Evolutionary conservation across 352 stramenopile species (phyloP), one percentile per base, ranked within the genome.

Genomic region (Pythium biforme): DNA sequence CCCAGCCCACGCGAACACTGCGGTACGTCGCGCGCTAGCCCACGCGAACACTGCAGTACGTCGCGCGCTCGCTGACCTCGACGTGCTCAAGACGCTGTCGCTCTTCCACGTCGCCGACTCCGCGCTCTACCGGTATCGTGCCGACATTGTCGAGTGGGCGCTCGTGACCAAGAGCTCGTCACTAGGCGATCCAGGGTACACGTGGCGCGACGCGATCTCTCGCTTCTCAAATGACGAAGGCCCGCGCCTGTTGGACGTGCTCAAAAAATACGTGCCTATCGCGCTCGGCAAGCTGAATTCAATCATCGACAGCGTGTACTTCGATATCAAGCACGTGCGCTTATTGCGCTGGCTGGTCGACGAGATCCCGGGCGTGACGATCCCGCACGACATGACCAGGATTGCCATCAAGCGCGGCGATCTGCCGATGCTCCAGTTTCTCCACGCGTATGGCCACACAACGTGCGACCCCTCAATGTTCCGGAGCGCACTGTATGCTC

Each of bases 91-190:
- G 40, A 4, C 40, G 40, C 40, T 47, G 15, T 6, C 40, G 40
- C 40, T 47, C n/a, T 7, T 7, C 10, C 3, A 47, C n/a, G 40
- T 47, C 17, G 40, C 40, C 7, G 1, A 2, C 1, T 4, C 22
- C 10, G 47, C 47, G 19, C 6, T 53, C 25, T 1, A 22, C 5
- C n/a, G 2, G 1, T 40, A 53, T 11, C 47, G 47, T 3, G 7
- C 47, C 47, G 47, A 37, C 25, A 53, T 53, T n/a, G 6, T 53
- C 23, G 47, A 53, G 25, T 53, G 25, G 23, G 47, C 25, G 47
- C 14, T 53, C 26, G 10, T 25, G 17, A 47, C 15, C 5, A 47
- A 47, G 17, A 22, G 19, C 40, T 4, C 17, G n/a, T 6, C 15
- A 17, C 15, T 8, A 14, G n/a, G 40, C 40, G 40, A 25, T 11